These are phyloP conservation scores for Russula emetica DNA, from an alignment of 768 basidiomycete genomes.

Conservation along the genomic window DNA sequence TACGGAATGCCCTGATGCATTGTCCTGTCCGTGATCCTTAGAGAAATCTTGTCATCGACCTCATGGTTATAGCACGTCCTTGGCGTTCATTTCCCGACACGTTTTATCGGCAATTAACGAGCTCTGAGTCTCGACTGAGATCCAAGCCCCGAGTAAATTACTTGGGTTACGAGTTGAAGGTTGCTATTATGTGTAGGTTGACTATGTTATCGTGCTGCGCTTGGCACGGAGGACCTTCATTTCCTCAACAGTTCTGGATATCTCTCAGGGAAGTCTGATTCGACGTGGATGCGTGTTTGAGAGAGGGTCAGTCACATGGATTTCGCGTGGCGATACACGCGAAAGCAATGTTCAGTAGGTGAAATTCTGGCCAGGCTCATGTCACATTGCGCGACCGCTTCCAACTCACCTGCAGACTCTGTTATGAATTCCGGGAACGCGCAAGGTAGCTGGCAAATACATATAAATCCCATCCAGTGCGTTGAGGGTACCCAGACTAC, in stretches of 20 bases:
- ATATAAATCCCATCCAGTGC: conserved; percentile 19
- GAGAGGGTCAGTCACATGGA: conserved; percentile 21
- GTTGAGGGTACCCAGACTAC: conserved; percentile 21
- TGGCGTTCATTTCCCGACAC: conserved; percentile 16
- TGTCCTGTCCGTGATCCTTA: conserved; percentile 5
- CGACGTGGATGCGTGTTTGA: neutral
- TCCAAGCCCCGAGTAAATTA: conserved; percentile 1
- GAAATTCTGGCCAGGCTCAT: conserved; percentile 18
- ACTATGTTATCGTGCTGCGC: conserved; percentile 5
- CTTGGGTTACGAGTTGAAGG: neutral
- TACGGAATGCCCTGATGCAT: neutral
- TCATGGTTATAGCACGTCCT: conserved; percentile 23
- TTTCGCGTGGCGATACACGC: conserved; percentile 24
- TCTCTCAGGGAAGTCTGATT: conserved; percentile 3
- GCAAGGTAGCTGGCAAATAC: conserved; percentile 7
- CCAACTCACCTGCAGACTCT: conserved; percentile 18
- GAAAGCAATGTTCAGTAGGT: conserved; percentile 20
- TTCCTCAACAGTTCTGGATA: conserved; percentile 5
- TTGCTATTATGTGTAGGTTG: conserved; percentile 22
- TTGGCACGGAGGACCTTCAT: conserved; percentile 1
- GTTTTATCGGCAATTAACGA: conserved; percentile 23
- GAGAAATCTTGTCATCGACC: conserved; percentile 21
- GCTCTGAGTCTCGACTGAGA: conserved; percentile 6
- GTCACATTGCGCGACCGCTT: conserved; percentile 13
- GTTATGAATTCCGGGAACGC: conserved; percentile 12